Conservation (phyloP, 23 red algal species). For the Pyropia haitanensis region DNA sequence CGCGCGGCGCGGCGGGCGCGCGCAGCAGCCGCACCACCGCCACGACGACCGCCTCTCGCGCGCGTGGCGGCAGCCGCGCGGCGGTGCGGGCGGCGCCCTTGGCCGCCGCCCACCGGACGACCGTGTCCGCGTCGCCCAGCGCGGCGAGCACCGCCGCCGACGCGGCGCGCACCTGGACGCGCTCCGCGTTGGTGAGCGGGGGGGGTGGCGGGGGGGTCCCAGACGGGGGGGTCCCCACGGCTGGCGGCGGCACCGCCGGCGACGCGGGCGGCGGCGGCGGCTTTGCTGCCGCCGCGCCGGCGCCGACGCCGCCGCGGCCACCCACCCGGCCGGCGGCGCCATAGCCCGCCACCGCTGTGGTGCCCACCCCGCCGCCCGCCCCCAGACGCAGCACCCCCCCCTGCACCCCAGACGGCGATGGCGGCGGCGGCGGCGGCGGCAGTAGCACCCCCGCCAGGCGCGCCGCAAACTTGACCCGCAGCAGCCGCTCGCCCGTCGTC, state of each 20-base stretch:
- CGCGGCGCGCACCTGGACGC: not conserved
- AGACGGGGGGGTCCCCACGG: not conserved
- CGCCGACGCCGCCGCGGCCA: no score
- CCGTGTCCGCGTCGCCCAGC: constrained; percentile 58
- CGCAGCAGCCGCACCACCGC: constrained; percentile 29
- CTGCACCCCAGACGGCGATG: no score
- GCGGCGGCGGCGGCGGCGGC: no score
- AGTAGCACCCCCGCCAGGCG: no score
- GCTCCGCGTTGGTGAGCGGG: not conserved
- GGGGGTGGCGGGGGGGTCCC: no score
- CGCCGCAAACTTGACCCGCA: no score
- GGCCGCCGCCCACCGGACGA: constrained; percentile 77
- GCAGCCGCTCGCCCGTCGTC: no score
- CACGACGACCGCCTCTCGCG: constrained; percentile 36
- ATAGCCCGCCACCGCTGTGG: no score
- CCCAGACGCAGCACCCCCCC: no score
- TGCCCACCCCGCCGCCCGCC: no score
- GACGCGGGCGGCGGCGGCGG: not conserved
- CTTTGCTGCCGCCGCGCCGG: not conserved
- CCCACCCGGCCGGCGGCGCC: no score
- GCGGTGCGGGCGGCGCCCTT: constrained; percentile 65
- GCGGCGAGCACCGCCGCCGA: constrained; percentile 17
- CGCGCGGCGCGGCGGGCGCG: constrained; percentile 7
- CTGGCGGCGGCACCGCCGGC: not conserved
- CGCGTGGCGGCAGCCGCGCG: constrained; percentile 28